Base-by-base conservation (phyloP, 2,329 filamentous ascomycete genomes). In the Aspergillus brasiliensis region DNA sequence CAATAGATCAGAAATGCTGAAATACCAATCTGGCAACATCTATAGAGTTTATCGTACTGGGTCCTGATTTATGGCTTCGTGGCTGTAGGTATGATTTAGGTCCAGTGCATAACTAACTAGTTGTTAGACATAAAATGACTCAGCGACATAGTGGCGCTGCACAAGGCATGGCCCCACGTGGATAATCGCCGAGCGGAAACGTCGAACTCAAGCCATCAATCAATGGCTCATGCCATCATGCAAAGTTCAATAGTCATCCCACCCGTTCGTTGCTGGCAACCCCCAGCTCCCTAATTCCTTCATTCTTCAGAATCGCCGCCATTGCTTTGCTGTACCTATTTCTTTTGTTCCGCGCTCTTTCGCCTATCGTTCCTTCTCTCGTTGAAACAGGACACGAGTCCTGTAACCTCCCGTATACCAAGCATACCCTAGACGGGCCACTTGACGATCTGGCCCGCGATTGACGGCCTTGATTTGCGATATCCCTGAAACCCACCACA, bases 371-470 rank as follows among this genome's bases (percentile, higher is more conserved):
- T 49, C 46, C 25, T 27, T 49, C 46, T 31, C 27, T 28, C 3
- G 27, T 49, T 49, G 21, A 28, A 28, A 5, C 25, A 19, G 46
- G 15, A 27, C 46, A 28, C 46, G 46, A 49, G 15, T 19, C 46
- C 25, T 15, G 15, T n/a, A 47, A 47, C n/a, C 46, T 11, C 46
- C 28, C 25, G 25, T 28, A 49, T 28, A 49, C 46, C 46, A 49
- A 31, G 44, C 46, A 28, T 49, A 28, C n/a, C 46, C 46, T 49
- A 27, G 46, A 49, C 46, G 46, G 46, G 46, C 46, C 46, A 49
- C 46, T 49, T 49, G 46, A 25, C 46, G 46, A 49, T 49, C 46
- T 44, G 25, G 46, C 46, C 48, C 19, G 37, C 48, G 19, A 28
- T 51, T 34, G 8, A 56, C 51, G 25, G 42, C 23, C 31, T 49